Evolutionary conservation across 495 filamentous ascomycete genomes (phyloP), one percentile per base, ranked within the genome.

Genomic region (Penicillium chermesinum): DNA sequence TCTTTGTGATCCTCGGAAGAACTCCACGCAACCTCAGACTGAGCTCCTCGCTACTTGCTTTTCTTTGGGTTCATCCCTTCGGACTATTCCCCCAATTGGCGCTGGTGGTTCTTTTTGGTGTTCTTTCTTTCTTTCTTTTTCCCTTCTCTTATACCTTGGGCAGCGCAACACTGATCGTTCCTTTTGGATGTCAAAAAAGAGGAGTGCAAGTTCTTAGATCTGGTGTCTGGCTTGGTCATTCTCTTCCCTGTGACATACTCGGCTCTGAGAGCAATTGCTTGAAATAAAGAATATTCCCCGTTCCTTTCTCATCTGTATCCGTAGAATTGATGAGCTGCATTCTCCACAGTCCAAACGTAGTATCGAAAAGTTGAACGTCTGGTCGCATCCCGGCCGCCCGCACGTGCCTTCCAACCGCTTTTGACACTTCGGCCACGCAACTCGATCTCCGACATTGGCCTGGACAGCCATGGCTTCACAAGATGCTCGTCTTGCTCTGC

Each of bases 71-170:
- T 58, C 34, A 44, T 53, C 46, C 16, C 58, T 49, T 52, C 35
- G 50, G 52, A 35, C 25, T 30, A 30, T 30, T 30, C 25, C 25
- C 25, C 25, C 48, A 62, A 44, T 50, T 52, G 67, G 70, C 70
- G 67, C 64, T 69, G 64, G 70, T 66, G 69, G 67, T 62, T 69
- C 46, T 49, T 50, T 56, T 61, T 38, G 64, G 63, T 62, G 57
- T 68, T 62, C 54, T 49, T 56, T 52, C 56, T 48, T 51, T 33
- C 52, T 51, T 64, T 53, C 37, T 34, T n/a, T n/a, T n/a, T n/a
- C 14, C 15, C 35, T 37, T 37, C 35, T 17, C 14, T 37, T n/a
- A 37, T 17, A 14, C 35, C 35, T 30, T 30, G 25, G 25, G 30
- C 57, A 61, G 58, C 51, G 57, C 54, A 57, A 44, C 46, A 57